Percentiles rank a stretch among this genome's conserved stretches.
phyloP scores from a whole-genome alignment of 129 eudicot species.

The Helichrysum umbraculigerum region DNA sequence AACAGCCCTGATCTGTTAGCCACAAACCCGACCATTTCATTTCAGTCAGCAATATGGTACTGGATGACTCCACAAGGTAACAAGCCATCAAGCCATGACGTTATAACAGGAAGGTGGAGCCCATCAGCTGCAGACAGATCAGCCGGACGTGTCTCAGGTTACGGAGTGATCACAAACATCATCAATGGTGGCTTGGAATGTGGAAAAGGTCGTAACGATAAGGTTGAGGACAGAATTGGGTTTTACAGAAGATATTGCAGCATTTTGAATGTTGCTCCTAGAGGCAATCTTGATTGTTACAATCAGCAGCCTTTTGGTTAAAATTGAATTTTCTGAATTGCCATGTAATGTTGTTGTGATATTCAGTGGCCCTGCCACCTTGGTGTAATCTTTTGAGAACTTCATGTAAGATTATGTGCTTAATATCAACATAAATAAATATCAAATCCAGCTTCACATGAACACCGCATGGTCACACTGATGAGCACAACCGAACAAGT shows the following conservation, averaged over 20 bases:
- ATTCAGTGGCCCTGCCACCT: too few relatives aligned
- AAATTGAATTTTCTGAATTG: neutral
- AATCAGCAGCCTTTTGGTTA: conserved; percentile 41
- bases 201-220: conserved; percentile 31
- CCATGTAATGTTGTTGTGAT: too few relatives aligned
- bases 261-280: conserved; percentile 37
- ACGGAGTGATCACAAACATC: conserved; percentile 56
- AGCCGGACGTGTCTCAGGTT: conserved; percentile 47
- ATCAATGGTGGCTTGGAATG: conserved; percentile 55
- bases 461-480: too few relatives aligned
- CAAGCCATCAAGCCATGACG: conserved; percentile 66
- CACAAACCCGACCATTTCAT: conserved; percentile 45
- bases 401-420: too few relatives aligned
- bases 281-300: conserved; percentile 47
- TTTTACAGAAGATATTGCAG: conserved; percentile 48
- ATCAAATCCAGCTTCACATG: too few relatives aligned
- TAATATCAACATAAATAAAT: too few relatives aligned
- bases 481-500: too few relatives aligned
- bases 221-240: conserved; percentile 42
- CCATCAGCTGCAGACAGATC: conserved; percentile 47
- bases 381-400: too few relatives aligned
- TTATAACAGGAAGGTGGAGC: conserved; percentile 44
- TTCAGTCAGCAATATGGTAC: conserved; percentile 57
- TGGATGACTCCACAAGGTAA: conserved; percentile 60
- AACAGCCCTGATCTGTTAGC: conserved; percentile 61